A percentile compares a stretch with the other conserved stretches of the same genome.
Conservation (phyloP, 78 protist species). For the Trichosphaerium sp. region DNA sequence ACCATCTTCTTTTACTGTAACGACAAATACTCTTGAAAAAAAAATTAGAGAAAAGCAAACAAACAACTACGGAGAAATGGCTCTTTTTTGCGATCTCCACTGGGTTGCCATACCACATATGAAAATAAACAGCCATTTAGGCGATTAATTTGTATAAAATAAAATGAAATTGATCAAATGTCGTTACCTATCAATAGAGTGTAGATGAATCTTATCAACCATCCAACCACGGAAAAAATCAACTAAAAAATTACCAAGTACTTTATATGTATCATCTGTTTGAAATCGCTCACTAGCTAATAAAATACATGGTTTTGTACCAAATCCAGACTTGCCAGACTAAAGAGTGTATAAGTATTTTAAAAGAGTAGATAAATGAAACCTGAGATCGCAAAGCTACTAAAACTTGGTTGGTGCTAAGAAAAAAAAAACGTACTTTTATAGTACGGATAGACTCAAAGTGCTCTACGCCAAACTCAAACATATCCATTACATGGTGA, state of each 20-base stretch:
- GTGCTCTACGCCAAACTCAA: constrained; percentile 60
- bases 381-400: not conserved
- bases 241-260: constrained; percentile 39
- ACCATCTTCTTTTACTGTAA: constrained; percentile 30
- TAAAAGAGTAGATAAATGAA: not conserved
- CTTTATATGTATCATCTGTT: constrained; percentile 6
- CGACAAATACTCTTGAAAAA: constrained; percentile 54
- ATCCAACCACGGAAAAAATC: constrained; percentile 74
- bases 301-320: constrained; percentile 65
- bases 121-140: not conserved
- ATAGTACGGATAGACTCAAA: constrained; percentile 18
- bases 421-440: not conserved
- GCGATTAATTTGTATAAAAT: not conserved
- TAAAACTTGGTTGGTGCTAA: not conserved
- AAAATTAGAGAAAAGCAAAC: not conserved
- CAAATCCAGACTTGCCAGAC: not conserved
- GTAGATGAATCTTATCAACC: constrained; percentile 35
- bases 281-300: constrained; percentile 70
- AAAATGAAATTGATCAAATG: not conserved
- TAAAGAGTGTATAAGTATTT: not conserved
- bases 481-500: constrained; percentile 74
- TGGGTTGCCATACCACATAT: not conserved
- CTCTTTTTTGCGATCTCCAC: not conserved
- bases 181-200: not conserved
- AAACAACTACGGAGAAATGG: not conserved